A percentile compares a stretch with the other conserved stretches of the same genome.
Evolutionary conservation across 495 filamentous ascomycete species (phyloP).

Genomic region (Letharia columbiana): DNA sequence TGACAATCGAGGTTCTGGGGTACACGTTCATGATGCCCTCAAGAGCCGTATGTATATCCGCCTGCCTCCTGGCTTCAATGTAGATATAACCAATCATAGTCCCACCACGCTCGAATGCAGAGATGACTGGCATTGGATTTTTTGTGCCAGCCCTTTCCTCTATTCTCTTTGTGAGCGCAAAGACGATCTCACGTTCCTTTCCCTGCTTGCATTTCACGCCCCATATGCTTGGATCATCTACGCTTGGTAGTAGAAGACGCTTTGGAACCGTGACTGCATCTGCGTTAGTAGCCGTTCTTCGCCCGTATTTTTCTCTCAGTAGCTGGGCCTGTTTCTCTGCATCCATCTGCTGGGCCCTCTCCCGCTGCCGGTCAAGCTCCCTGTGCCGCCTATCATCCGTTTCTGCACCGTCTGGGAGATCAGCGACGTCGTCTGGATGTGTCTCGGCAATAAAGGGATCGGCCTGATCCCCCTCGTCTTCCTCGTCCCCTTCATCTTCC

Average conservation of each 20-base stretch:
- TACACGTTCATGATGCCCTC: slow-evolving; percentile 82
- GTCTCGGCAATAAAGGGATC: slow-evolving; percentile 78
- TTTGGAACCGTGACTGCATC: slow-evolving; percentile 69
- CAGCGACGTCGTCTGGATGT: slow-evolving; percentile 81
- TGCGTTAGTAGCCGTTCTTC: slow-evolving; percentile 48
- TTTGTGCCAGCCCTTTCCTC: slow-evolving; percentile 67
- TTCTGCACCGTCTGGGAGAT: slow-evolving; percentile 68
- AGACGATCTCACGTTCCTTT: slow-evolving; percentile 86
- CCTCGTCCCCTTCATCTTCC: slow-evolving; percentile 87
- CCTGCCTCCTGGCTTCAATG: slow-evolving; percentile 78
- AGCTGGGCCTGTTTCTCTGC: slow-evolving; percentile 87
- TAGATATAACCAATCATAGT: slow-evolving; percentile 92
- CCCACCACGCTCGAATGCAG: slow-evolving; percentile 81
- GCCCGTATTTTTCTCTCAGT: slow-evolving; percentile 75
- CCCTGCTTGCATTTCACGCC: slow-evolving; percentile 86
- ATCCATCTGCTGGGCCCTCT: slow-evolving; percentile 75
- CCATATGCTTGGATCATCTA: slow-evolving; percentile 95
- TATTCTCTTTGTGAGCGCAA: slow-evolving; percentile 75
- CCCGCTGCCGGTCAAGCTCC: slow-evolving; percentile 85
- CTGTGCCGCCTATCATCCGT: slow-evolving; percentile 86
- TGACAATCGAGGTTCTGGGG: slow-evolving; percentile 66
- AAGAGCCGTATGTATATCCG: slow-evolving; percentile 71
- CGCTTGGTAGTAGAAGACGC: slow-evolving; percentile 79
- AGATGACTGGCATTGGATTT: slow-evolving; percentile 68
- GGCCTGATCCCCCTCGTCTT: slow-evolving; percentile 73